Base-by-base conservation (phyloP, 129 eudicot species). In the Flaveria robusta region DNA sequence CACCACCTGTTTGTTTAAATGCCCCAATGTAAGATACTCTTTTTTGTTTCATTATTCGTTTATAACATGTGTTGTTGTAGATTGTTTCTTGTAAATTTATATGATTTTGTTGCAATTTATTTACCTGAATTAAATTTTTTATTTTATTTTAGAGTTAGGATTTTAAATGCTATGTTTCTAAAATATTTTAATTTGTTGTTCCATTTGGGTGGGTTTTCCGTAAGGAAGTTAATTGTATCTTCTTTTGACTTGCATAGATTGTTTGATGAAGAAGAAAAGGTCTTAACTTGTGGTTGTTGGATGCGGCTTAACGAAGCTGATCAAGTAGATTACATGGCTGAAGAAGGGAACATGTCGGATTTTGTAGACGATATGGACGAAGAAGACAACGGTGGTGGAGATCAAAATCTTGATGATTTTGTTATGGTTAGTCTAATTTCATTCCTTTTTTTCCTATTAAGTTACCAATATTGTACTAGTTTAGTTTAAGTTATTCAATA, bases 271-370 rank as follows among this genome's bases (percentile, higher is more conserved):
- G 67, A 37, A 7, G 29, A 58, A 52, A 69, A 26, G 29, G 62
- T 58, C 63, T 23, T 58, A 56, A 55, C 47, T 76, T 6, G 54
- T 23, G 72, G 23, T 76, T 24, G 56, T 63, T 58, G 20, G 56
- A 84, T 84, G 82, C 77, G 79, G 51, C 72, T 63, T 47, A 76
- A 80, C 68, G 82, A 80, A 49, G 76, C 74, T 29, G 87, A 85
- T 67, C 81, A 77, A 72, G 20, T 74, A 31, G 86, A 83, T 49
- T 72, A 83, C 84, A 72, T 81, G 88, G 93, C 62, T 8, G 88
- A 88, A 70, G 93, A 83, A 68, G 81, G 82, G 14, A 81, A 78
- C 66, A 81, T 74, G 76, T 70, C 79, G 9, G 88, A 85, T 75
- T 77, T 86, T 55, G 45, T 67, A 22, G 84, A 71, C 68, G 82